Evolutionary conservation across 2,329 filamentous ascomycete genomes (phyloP), one percentile per base, ranked within the genome.

Genomic region (Fragosphaeria purpurea): DNA sequence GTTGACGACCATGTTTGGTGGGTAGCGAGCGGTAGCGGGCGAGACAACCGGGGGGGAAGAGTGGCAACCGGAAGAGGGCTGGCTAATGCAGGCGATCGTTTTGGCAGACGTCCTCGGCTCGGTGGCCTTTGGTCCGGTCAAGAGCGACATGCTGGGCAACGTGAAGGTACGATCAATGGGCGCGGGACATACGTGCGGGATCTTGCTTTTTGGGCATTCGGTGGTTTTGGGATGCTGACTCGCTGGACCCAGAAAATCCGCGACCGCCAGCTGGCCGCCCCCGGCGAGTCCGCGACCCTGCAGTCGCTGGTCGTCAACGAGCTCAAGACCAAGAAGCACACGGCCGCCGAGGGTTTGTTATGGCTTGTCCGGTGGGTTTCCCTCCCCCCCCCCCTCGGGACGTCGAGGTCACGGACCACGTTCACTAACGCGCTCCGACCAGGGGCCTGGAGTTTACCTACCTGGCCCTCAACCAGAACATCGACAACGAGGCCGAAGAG

Each of bases 391-490:
- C n/a, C n/a, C 22, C 22, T 22, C 22, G 22, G 22, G 22, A 40
- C 6, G 38, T 7, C 35, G 35, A 7, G 3, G 7, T 37, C 7
- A 37, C 35, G 35, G 35, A 37, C 38, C 7, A 10, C 38, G 22
- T 22, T 22, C 22, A 22, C 22, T 22, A 22, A 22, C 22, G 22
- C 22, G 22, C 22, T 22, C 22, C 22, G 2, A 22, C 38, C 60
- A 95, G 90, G 55, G 93, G 86, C 54, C 86, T 97, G 63, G 88
- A 96, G 64, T 98, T 98, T 74, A 97, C 91, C 57, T 82, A 83
- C 63, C 82, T 88, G 67, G 86, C 86, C 53, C 82, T 98, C 56
- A 80, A 81, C 63, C 76, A 83, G 66, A 95, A 95, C 72, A 62
- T 89, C 57, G 69, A 76, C 62, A 82, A 85, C 62, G 63, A 79